A percentile compares a stretch with the other conserved stretches of the same genome.
These are phyloP conservation scores for Pilaira anomala DNA, from an alignment of 192 early-diverging fungal genomes.

Conservation along the genomic window DNA sequence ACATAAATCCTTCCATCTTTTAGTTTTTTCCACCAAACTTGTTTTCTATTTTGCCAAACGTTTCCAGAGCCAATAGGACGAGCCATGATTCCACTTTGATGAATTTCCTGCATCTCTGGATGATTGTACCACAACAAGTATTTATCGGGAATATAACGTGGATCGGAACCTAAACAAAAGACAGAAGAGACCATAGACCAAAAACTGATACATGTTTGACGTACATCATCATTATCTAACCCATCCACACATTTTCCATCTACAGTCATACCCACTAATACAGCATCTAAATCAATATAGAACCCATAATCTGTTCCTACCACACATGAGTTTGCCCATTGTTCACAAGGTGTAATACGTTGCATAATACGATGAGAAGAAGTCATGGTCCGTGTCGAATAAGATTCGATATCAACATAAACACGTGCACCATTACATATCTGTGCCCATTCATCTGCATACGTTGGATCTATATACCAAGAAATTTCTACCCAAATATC, in stretches of 20 bases:
- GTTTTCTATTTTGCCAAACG: constrained; percentile 29
- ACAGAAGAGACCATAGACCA: constrained; percentile 34
- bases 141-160: constrained; percentile 26
- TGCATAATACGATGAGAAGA: constrained; percentile 28
- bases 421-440: constrained; percentile 29
- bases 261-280: constrained; percentile 31
- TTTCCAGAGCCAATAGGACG: constrained; percentile 22
- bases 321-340: constrained; percentile 21
- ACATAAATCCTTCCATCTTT: constrained; percentile 25
- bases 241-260: constrained; percentile 32
- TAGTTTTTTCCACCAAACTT: constrained; percentile 33
- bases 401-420: constrained; percentile 37
- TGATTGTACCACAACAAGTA: constrained; percentile 28
- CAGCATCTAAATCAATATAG: constrained; percentile 32
- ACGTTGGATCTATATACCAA: constrained; percentile 29
- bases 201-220: constrained; percentile 29
- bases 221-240: constrained; percentile 30
- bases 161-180: constrained; percentile 35
- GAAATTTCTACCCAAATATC: constrained; percentile 36
- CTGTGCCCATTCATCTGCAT: constrained; percentile 28
- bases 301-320: constrained; percentile 25
- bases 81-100: constrained; percentile 34
- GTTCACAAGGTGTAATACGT: constrained; percentile 15
- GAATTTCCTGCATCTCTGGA: constrained; percentile 28
- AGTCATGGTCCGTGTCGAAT: constrained; percentile 31